These are phyloP conservation scores for Rhodosporidiobolus odoratus DNA, from an alignment of 768 basidiomycete species.

Conservation along the genomic window DNA sequence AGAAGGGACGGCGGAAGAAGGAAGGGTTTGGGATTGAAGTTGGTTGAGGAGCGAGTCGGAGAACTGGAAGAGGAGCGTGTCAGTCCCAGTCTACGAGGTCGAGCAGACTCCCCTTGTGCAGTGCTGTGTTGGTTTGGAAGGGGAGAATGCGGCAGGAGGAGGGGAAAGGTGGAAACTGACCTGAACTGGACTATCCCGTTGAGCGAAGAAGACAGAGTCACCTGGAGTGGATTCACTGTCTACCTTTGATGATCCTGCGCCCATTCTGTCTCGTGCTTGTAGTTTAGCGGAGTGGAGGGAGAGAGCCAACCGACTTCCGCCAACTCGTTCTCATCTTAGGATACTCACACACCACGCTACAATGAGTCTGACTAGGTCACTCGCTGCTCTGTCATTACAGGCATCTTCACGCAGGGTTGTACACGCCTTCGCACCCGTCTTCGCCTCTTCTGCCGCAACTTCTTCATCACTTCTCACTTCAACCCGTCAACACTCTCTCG, in stretches of 20 bases:
- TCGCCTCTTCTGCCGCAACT: background rate
- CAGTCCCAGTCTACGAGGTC: background rate
- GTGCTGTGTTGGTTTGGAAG: background rate
- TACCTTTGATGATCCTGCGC: conserved; percentile 25
- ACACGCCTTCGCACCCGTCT: background rate
- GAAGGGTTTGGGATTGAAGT: conserved; percentile 52
- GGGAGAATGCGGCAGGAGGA: background rate
- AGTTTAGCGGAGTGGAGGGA: background rate
- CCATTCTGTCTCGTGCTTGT: conserved; percentile 4
- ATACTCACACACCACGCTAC: background rate
- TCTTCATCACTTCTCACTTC: background rate
- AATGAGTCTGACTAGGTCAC: conserved; percentile 2
- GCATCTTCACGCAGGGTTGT: background rate
- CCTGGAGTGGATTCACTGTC: conserved; percentile 16
- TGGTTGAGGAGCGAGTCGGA: conserved; percentile 76
- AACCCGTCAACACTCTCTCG: background rate
- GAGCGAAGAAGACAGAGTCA: conserved; percentile 30
- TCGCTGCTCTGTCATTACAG: background rate
- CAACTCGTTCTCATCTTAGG: background rate
- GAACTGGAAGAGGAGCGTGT: conserved; percentile 55
- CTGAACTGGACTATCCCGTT: conserved; percentile 26
- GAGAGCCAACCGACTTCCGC: background rate
- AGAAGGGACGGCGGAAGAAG: conserved; percentile 56
- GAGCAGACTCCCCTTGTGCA: background rate
- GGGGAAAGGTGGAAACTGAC: conserved; percentile 10